These are phyloP conservation scores for Lomentospora prolificans DNA, from an alignment of 2,329 filamentous ascomycete genomes.

Conservation along the genomic window DNA sequence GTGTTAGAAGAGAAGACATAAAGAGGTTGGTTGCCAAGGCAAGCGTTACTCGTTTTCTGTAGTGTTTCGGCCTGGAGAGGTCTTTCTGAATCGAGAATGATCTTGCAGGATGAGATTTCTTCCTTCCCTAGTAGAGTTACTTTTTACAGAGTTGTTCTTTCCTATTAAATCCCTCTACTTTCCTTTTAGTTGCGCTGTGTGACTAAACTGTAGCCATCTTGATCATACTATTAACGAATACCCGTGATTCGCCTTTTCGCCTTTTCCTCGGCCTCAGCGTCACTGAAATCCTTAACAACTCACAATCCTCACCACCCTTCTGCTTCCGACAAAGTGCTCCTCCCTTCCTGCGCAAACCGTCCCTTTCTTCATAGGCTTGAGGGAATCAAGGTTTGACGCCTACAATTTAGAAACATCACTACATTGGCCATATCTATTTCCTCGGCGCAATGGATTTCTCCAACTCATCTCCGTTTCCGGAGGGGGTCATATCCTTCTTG, in stretches of 20 bases:
- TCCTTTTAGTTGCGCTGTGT: background rate
- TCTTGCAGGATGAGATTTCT: background rate
- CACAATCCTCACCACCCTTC: background rate
- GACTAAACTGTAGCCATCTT: background rate
- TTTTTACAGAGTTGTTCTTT: background rate
- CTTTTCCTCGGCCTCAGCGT: background rate
- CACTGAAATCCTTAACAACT: background rate
- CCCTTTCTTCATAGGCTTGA: no score
- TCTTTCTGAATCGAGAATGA: background rate
- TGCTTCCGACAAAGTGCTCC: no score
- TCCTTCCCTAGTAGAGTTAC: background rate
- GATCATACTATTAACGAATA: background rate
- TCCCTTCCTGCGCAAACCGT: no score
- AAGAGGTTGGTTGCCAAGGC: background rate
- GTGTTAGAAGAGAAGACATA: background rate
- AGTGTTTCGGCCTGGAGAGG: background rate
- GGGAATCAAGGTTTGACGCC: no score
- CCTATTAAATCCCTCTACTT: background rate
- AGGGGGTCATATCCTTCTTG: constrained; percentile 72
- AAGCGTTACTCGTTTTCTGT: background rate
- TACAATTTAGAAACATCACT: background rate
- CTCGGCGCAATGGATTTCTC: constrained; percentile 49
- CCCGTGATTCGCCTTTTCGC: background rate
- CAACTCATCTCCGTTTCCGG: constrained; percentile 56
- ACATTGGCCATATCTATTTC: background rate